phyloP scores from a whole-genome alignment of 345 rosid genomes.

The Arabidopsis arenosa region DNA sequence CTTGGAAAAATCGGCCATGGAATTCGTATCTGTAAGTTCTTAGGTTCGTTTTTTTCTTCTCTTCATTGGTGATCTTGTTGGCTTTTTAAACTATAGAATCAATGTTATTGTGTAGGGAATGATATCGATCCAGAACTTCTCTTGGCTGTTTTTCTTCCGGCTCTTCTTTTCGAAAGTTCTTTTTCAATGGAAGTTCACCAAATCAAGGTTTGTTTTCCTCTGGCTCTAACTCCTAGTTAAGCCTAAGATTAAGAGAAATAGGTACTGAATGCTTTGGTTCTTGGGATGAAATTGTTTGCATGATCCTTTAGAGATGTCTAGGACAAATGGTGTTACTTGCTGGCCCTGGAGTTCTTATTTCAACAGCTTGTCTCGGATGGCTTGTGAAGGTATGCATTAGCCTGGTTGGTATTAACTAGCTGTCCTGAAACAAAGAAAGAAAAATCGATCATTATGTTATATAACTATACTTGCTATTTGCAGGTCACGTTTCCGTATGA shows the following conservation, averaged over 20 bases:
- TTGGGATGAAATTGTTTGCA: background rate
- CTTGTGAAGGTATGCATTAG: conserved; percentile 69
- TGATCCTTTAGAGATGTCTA: conserved; percentile 47
- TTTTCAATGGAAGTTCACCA: conserved; percentile 96
- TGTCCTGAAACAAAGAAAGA: background rate
- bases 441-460: too few relatives aligned
- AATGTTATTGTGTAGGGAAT: conserved; percentile 64
- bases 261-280: background rate
- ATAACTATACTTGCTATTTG: conserved; percentile 25
- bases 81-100: too few relatives aligned
- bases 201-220: conserved; percentile 67
- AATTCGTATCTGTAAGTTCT: conserved; percentile 84
- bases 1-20: conserved; percentile 87
- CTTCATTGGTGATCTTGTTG: too few relatives aligned
- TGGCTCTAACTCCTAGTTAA: background rate
- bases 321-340: conserved; percentile 94
- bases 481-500: conserved; percentile 86
- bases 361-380: conserved; percentile 77
- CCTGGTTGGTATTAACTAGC: background rate
- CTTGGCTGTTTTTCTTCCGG: conserved; percentile 94
- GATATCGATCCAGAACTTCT: conserved; percentile 80
- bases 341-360: conserved; percentile 92
- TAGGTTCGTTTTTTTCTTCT: too few relatives aligned
- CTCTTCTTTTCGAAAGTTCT: conserved; percentile 95
- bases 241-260: background rate